Conservation (phyloP, 345 rosid genomes). For the Excoecaria cochinchinensis region DNA sequence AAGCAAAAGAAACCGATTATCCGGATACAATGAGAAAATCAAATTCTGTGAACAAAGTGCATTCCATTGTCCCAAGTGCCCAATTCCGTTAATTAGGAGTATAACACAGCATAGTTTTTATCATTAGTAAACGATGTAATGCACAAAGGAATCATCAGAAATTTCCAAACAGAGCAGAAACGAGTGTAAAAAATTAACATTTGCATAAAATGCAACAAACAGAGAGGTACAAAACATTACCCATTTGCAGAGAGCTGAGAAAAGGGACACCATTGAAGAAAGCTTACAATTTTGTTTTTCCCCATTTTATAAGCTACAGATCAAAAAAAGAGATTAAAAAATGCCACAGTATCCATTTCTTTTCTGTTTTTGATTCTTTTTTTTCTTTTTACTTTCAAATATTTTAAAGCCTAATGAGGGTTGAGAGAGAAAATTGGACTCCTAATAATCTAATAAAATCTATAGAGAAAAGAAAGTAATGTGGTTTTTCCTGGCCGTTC, state of each 20-base stretch:
- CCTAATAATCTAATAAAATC: neutral
- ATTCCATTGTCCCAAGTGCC: conserved; percentile 7
- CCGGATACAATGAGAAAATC: neutral
- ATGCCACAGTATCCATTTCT: neutral
- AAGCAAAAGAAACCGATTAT: conserved; percentile 3
- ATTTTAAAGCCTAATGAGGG: neutral
- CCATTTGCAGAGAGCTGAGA: conserved; percentile 23
- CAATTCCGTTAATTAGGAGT: conserved; percentile 18
- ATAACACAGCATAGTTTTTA: conserved; percentile 17
- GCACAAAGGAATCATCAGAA: neutral
- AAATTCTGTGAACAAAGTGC: conserved; percentile 1
- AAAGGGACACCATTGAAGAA: conserved; percentile 23
- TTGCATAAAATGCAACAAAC: neutral
- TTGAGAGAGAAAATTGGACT: conserved; percentile 7
- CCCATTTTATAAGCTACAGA: conserved; percentile 15
- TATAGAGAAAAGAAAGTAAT: neutral
- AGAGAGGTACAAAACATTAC: conserved; percentile 11
- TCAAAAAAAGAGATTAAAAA: neutral
- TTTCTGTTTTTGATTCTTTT: neutral
- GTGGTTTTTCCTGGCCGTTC: conserved; percentile 7
- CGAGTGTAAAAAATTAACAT: conserved; percentile 1
- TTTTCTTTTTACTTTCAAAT: neutral
- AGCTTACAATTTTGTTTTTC: conserved; percentile 17
- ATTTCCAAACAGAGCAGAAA: conserved; percentile 13
- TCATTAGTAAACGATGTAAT: conserved; percentile 15